A percentile compares a stretch with the other conserved stretches of the same genome.
Evolutionary conservation across 1,284 basidiomycete species (phyloP).

Genomic region (Schizophyllum amplum): DNA sequence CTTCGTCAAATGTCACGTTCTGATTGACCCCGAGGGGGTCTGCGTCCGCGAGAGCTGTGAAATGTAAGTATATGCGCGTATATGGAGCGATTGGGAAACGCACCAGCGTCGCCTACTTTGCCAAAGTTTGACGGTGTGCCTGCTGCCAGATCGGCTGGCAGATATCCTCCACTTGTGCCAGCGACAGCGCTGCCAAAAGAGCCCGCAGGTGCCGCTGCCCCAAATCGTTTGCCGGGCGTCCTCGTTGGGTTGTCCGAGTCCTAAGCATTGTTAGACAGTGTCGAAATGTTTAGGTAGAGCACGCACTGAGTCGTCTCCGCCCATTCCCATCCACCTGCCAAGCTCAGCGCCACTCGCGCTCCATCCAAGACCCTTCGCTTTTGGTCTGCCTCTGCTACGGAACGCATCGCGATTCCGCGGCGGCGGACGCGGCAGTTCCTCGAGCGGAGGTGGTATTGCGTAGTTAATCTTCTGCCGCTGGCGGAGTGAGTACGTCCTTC

Average conservation of each 20-base stretch:
- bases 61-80: slow-evolving; percentile 14
- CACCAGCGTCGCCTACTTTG: slow-evolving; percentile 65
- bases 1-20: slow-evolving; percentile 93
- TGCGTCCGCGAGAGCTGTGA: slow-evolving; percentile 81
- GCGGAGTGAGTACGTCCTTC: slow-evolving; percentile 56
- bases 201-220: slow-evolving; percentile 27
- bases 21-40: slow-evolving; percentile 94
- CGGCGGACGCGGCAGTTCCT: slow-evolving; percentile 47
- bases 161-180: slow-evolving; percentile 37
- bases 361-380: slow-evolving; percentile 52
- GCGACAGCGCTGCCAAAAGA: slow-evolving; percentile 47
- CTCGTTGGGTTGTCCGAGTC: slow-evolving; percentile 65
- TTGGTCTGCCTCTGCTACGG: slow-evolving; percentile 26
- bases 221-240: slow-evolving; percentile 59
- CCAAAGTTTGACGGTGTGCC: slow-evolving; percentile 35
- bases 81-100: not conserved
- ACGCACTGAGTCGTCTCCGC: slow-evolving; percentile 62
- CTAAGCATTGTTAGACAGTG: slow-evolving; percentile 22
- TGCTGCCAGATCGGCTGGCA: slow-evolving; percentile 53
- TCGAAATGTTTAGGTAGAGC: not conserved
- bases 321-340: slow-evolving; percentile 66
- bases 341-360: slow-evolving; percentile 69
- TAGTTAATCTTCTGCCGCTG: slow-evolving; percentile 65
- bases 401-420: slow-evolving; percentile 21
- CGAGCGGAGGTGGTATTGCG: slow-evolving; percentile 67